Evolutionary conservation across 139 green algal genomes (phyloP).

Genomic region (Volvox africanus): DNA sequence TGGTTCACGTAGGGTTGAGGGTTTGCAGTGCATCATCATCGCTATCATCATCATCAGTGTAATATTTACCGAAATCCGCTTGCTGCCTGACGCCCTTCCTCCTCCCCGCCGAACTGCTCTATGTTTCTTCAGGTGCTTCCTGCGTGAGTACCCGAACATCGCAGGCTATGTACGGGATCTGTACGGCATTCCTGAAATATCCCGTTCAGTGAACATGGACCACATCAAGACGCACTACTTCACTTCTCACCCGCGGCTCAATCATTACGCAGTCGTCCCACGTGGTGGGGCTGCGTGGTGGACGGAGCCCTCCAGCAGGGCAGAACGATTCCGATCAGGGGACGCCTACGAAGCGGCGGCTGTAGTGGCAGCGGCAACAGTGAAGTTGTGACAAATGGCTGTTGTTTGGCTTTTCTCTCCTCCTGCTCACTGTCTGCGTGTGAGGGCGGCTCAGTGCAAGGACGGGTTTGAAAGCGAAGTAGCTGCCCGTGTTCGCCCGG

Average conservation of each 20-base stretch:
- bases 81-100: not conserved
- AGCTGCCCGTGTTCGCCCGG: too few species aligned
- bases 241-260: constrained; percentile 82
- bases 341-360: too few species aligned
- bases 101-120: not conserved
- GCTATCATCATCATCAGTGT: too few species aligned
- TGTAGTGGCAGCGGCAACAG: too few species aligned
- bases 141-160: constrained; percentile 52
- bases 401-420: too few species aligned
- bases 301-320: constrained; percentile 67
- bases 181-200: constrained; percentile 80
- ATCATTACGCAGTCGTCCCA: constrained; percentile 87
- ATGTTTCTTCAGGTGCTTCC: constrained; percentile 34
- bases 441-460: too few species aligned
- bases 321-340: not conserved
- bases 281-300: constrained; percentile 75
- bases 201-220: constrained; percentile 83
- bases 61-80: too few species aligned
- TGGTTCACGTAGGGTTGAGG: too few species aligned
- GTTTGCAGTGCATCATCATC: too few species aligned
- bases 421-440: too few species aligned
- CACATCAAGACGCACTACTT: constrained; percentile 97
- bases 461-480: too few species aligned
- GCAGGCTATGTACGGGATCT: constrained; percentile 80
- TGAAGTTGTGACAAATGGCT: too few species aligned